These are phyloP conservation scores for Colletotrichum zoysiae DNA, from an alignment of 2,329 filamentous ascomycete species.

Conservation along the genomic window DNA sequence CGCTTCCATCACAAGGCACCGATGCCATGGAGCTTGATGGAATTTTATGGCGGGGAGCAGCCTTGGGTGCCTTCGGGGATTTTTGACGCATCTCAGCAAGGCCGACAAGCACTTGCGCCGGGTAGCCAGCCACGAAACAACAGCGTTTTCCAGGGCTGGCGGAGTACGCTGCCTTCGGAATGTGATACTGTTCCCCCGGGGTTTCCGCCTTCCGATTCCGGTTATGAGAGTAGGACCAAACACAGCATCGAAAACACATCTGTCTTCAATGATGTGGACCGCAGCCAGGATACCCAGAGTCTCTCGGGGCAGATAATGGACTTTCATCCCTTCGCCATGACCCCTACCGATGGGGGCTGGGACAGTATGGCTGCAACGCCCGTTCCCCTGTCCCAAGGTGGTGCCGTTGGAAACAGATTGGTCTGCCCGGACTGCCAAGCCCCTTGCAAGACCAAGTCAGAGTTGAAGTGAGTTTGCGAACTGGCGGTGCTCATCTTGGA, in stretches of 20 bases:
- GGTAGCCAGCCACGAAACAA: slow-evolving; percentile 45
- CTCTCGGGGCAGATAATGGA: slow-evolving; percentile 52
- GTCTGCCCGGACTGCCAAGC: slow-evolving; percentile 57
- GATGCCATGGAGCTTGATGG: slow-evolving; percentile 45
- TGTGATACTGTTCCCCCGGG: slow-evolving; percentile 52
- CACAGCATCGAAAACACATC: slow-evolving; percentile 60
- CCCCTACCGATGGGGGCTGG: slow-evolving; percentile 2
- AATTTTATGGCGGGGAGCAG: slow-evolving; percentile 56
- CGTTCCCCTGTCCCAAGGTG: slow-evolving; percentile 29
- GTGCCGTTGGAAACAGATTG: slow-evolving; percentile 42
- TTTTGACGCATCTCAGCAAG: slow-evolving; percentile 49
- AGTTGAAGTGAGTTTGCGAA: slow-evolving; percentile 63
- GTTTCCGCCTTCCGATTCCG: slow-evolving; percentile 58
- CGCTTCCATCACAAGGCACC: slow-evolving; percentile 16
- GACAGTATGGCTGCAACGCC: slow-evolving; percentile 3
- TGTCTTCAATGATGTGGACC: slow-evolving; percentile 57
- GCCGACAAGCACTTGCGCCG: slow-evolving; percentile 47
- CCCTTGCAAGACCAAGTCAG: slow-evolving; percentile 64
- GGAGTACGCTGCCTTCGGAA: slow-evolving; percentile 53
- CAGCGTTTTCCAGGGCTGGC: slow-evolving; percentile 50
- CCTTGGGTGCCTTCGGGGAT: slow-evolving; percentile 58
- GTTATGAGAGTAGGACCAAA: slow-evolving; percentile 59
- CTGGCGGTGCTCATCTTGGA: not conserved
- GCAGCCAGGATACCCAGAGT: slow-evolving; percentile 54
- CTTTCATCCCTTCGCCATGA: slow-evolving; percentile 42